A percentile compares a stretch with the other conserved stretches of the same genome.
Conservation (phyloP, 2,329 filamentous ascomycete species). For the Chaetomiaceae sp. region DNA sequence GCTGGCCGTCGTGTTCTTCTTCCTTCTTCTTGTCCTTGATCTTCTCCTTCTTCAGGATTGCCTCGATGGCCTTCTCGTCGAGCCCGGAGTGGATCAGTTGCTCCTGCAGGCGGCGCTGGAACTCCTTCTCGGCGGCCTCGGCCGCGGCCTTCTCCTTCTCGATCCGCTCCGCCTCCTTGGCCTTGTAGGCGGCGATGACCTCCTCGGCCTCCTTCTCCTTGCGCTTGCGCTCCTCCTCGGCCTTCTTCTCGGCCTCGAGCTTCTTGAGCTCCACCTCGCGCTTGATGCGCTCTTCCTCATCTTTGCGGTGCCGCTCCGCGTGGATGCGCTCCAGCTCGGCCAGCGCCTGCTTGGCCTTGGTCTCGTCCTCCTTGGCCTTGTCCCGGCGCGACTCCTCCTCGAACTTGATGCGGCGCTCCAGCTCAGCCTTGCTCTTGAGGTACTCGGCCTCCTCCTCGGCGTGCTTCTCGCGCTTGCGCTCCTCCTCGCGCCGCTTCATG, state of each 20-base stretch:
- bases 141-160: constrained; percentile 22
- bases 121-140: constrained; percentile 29
- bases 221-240: constrained; percentile 15
- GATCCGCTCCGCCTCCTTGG: constrained; percentile 20
- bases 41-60: constrained; percentile 53
- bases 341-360: constrained; percentile 40
- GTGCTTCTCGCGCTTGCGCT: constrained; percentile 16
- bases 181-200: constrained; percentile 19
- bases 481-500: constrained; percentile 34
- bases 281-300: constrained; percentile 21
- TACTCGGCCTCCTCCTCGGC: constrained; percentile 24
- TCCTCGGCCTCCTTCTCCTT: constrained; percentile 19
- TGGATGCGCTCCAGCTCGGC: constrained; percentile 42
- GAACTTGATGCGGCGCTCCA: constrained; percentile 39
- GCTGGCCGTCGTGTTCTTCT: constrained; percentile 25
- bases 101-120: constrained; percentile 50
- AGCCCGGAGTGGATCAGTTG: constrained; percentile 53
- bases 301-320: constrained; percentile 27
- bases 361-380: constrained; percentile 18
- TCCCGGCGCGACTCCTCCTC: constrained; percentile 20
- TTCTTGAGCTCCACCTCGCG: constrained; percentile 23
- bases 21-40: constrained; percentile 30
- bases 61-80: constrained; percentile 52
- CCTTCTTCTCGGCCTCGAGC: constrained; percentile 22
- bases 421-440: constrained; percentile 40